Conservation (phyloP, 2,329 filamentous ascomycete genomes). For the Akanthomyces uredinophilus region DNA sequence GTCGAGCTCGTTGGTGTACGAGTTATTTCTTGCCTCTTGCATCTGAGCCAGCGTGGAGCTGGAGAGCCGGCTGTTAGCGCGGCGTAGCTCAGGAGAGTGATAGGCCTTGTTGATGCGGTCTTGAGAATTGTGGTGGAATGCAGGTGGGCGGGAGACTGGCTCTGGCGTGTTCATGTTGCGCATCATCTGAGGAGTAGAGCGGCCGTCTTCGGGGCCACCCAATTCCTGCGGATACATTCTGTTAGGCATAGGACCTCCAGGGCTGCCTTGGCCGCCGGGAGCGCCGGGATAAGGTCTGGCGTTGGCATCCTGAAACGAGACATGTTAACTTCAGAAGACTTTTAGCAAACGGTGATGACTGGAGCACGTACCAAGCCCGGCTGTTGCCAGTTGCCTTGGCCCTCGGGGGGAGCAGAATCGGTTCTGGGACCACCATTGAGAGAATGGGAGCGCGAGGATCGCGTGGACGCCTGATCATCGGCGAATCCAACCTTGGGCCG, state of each 20-base stretch:
- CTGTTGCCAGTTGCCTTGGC: slow-evolving; percentile 32
- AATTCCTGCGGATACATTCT: slow-evolving; percentile 21
- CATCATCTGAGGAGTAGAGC: slow-evolving; percentile 27
- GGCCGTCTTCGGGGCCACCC: not conserved
- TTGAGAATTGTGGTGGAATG: slow-evolving; percentile 70
- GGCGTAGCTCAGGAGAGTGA: slow-evolving; percentile 70
- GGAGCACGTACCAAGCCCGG: slow-evolving; percentile 28
- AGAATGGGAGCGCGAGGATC: slow-evolving; percentile 49
- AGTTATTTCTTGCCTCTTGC: slow-evolving; percentile 42
- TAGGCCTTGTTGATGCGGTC: slow-evolving; percentile 63
- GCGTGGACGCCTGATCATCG: slow-evolving; percentile 46
- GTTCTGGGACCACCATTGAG: slow-evolving; percentile 40
- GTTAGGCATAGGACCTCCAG: slow-evolving; percentile 12
- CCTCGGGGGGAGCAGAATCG: slow-evolving; percentile 47
- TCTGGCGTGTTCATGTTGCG: slow-evolving; percentile 60
- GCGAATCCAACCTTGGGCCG: slow-evolving; percentile 52
- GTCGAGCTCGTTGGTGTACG: slow-evolving; percentile 14
- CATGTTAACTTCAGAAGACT: slow-evolving; percentile 43
- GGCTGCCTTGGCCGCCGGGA: not conserved
- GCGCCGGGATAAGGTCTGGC: slow-evolving; percentile 21
- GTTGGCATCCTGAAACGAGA: slow-evolving; percentile 22
- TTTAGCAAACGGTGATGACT: slow-evolving; percentile 34
- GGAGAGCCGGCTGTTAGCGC: slow-evolving; percentile 80
- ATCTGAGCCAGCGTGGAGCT: slow-evolving; percentile 75
- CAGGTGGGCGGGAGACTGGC: slow-evolving; percentile 72